These are phyloP conservation scores for Inonotus obliquus DNA, from an alignment of 1,284 basidiomycete genomes.

Conservation along the genomic window DNA sequence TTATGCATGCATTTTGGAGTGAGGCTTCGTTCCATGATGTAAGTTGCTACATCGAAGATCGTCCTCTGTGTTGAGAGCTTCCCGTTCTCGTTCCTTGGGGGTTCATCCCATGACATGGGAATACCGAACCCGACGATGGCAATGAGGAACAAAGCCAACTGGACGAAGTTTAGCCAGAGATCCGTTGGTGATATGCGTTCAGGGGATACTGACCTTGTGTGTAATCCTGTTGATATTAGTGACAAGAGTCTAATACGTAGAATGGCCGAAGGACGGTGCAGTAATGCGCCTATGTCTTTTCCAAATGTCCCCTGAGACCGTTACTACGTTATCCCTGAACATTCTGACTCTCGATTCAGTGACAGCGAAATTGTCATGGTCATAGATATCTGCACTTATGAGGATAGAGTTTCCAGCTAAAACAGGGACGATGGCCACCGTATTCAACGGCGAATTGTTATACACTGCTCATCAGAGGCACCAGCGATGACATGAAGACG, in stretches of 20 bases:
- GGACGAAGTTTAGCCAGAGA: not conserved
- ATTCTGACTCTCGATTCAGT: no score
- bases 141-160: conserved; percentile 16
- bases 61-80: conserved; percentile 11
- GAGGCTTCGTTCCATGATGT: conserved; percentile 1
- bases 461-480: conserved; percentile 4
- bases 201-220: conserved; percentile 1
- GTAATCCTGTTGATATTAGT: conserved; percentile 1
- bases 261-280: conserved; percentile 29
- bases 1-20: conserved; percentile 12
- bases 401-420: not conserved
- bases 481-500: not conserved
- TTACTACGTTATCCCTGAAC: conserved; percentile 30
- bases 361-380: not conserved
- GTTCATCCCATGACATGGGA: conserved; percentile 15
- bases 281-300: conserved; percentile 29
- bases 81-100: conserved; percentile 9
- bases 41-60: conserved; percentile 12
- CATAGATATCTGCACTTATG: not conserved
- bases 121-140: conserved; percentile 18
- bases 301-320: conserved; percentile 29
- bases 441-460: conserved; percentile 8
- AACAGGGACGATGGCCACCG: not conserved
- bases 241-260: conserved; percentile 24
- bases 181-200: not conserved